These are phyloP conservation scores for Trypanosoma avium DNA, from an alignment of 208 protist species.

Conservation along the genomic window DNA sequence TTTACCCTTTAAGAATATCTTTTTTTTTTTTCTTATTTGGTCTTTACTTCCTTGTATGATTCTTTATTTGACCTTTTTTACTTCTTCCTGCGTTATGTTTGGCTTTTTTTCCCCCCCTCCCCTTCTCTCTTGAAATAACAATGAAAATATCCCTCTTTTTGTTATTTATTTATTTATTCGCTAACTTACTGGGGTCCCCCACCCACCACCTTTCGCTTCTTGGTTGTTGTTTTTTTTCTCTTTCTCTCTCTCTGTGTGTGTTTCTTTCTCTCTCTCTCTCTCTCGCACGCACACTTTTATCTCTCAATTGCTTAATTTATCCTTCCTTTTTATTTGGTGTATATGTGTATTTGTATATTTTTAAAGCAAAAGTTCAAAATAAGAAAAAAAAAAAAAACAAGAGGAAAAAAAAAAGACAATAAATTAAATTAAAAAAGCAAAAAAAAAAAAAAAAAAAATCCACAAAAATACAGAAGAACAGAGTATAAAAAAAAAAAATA, in stretches of 20 bases:
- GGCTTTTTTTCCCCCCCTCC: neutral
- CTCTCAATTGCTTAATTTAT: no score
- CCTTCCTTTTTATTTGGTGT: conserved; percentile 1
- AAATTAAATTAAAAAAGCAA: conserved; percentile 18
- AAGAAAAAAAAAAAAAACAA: conserved; percentile 12
- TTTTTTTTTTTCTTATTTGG: neutral
- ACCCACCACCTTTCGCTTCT: neutral
- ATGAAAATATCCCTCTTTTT: neutral
- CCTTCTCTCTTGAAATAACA: neutral
- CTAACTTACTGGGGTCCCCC: neutral
- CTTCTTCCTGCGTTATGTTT: neutral
- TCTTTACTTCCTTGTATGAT: neutral
- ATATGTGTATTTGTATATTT: neutral
- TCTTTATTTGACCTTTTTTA: neutral
- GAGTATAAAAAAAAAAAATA: conserved; percentile 12
- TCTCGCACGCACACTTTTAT: neutral
- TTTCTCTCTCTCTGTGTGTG: neutral
- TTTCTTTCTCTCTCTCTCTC: neutral
- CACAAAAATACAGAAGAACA: conserved; percentile 3
- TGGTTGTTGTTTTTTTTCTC: conserved; percentile 8
- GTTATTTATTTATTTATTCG: neutral
- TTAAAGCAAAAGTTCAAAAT: neutral
- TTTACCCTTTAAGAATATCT: neutral
- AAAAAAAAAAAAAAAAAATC: conserved; percentile 6
- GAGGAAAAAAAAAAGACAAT: neutral